Evolutionary conservation across 306 rosid species (phyloP).

Genomic region (Quillaja saponaria): DNA sequence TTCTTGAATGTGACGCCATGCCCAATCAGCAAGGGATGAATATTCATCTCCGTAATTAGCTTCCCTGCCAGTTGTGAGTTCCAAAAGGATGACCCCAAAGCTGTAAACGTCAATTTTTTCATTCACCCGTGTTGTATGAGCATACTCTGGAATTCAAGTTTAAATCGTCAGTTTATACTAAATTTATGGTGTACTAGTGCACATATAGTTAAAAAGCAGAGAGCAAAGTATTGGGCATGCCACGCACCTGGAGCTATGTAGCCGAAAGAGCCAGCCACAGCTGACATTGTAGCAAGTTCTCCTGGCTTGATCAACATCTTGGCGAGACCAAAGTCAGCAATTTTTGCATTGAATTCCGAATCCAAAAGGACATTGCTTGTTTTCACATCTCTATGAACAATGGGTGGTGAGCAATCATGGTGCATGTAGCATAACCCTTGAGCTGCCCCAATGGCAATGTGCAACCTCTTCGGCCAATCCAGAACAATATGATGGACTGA

Average conservation of each 20-base stretch:
- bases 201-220: too few relatives aligned
- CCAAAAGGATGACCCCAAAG: slow-evolving; percentile 75
- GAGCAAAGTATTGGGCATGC: background rate
- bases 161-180: background rate
- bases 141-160: slow-evolving; percentile 55
- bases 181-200: too few relatives aligned
- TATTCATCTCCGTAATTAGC: slow-evolving; percentile 58
- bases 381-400: slow-evolving; percentile 79
- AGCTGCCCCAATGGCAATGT: slow-evolving; percentile 69
- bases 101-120: slow-evolving; percentile 81
- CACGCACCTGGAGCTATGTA: slow-evolving; percentile 89
- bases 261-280: slow-evolving; percentile 84
- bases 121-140: slow-evolving; percentile 55
- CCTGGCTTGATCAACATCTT: slow-evolving; percentile 66
- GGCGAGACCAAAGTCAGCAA: slow-evolving; percentile 87
- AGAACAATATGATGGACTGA: slow-evolving; percentile 30
- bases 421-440: slow-evolving; percentile 89
- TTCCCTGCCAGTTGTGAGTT: slow-evolving; percentile 67
- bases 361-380: slow-evolving; percentile 81
- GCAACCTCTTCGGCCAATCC: slow-evolving; percentile 72
- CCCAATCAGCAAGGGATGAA: slow-evolving; percentile 75
- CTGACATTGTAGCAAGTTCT: slow-evolving; percentile 71
- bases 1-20: slow-evolving; percentile 40
- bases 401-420: slow-evolving; percentile 62
- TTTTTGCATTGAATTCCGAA: slow-evolving; percentile 67